Percentiles rank a stretch among this genome's conserved stretches.
Conservation (phyloP, 1,139 yeast genomes). For the Tardiomyces blankii region DNA sequence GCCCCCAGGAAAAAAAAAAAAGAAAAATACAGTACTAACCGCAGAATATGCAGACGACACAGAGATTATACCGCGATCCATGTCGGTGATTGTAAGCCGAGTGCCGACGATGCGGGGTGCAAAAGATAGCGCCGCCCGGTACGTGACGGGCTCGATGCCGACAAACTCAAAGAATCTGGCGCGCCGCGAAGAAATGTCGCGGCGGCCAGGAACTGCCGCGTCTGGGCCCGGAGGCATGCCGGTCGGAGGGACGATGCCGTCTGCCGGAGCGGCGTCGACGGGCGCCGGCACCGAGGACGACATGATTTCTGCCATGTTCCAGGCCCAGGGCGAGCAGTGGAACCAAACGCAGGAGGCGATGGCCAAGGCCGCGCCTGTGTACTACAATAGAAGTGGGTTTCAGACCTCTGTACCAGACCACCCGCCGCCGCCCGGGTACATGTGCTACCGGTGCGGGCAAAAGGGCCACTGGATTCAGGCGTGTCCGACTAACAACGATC, state of each 20-base stretch:
- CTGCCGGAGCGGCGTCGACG: not conserved
- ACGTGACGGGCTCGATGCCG: conserved; percentile 3
- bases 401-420: conserved; percentile 32
- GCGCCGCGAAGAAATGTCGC: not conserved
- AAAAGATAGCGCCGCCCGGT: conserved; percentile 15
- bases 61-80: conserved; percentile 2
- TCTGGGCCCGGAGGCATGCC: conserved; percentile 1
- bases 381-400: conserved; percentile 10
- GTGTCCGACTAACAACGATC: conserved; percentile 90
- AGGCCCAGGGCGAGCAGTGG: conserved; percentile 90
- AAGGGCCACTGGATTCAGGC: conserved; percentile 95
- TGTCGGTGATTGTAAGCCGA: conserved; percentile 6
- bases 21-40: not conserved
- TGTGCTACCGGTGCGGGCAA: conserved; percentile 93
- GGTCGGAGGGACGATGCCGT: not conserved
- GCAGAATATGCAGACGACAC: not conserved
- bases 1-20: too few species aligned
- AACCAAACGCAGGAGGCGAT: conserved; percentile 85
- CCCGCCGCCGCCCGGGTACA: conserved; percentile 90
- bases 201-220: not conserved
- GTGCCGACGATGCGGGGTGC: conserved; percentile 5
- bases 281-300: conserved; percentile 61
- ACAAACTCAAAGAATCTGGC: not conserved
- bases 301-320: conserved; percentile 80
- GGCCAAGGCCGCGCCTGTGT: conserved; percentile 38